Evolutionary conservation across 805 yeast genomes (phyloP), one percentile per base, ranked within the genome.

Genomic region (Wickerhamomyces chambardii): DNA sequence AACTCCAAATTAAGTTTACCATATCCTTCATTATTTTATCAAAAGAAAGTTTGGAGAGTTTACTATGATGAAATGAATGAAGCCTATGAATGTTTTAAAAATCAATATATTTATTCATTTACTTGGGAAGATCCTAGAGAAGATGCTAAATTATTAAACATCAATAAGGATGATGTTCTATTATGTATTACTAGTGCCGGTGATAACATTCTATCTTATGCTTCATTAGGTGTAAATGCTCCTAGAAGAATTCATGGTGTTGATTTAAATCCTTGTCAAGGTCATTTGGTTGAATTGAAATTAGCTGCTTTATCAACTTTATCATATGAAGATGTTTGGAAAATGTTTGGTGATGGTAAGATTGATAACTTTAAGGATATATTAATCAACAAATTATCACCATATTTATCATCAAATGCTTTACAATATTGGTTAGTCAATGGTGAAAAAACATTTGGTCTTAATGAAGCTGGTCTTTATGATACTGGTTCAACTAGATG

Each of bases 81-180:
- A 7, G 70, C 70, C 45, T 79, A 79, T 52, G 71, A 69, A 33
- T 87, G 82, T 55, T 84, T 84, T 63, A 75, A 72, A 39, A 70
- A 81, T 50, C 87, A 84, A 59, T 84, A 82, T 55, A 84, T 84
- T 40, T 84, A 84, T 52, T 89, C 94, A 5, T 84, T 84, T 58
- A 84, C 94, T 6, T 84, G 95, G 95, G 95, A 84, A 58, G 95
- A 84, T 52, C 94, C 94, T 22, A 68, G 81, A 37, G 92, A 82
- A 59, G 95, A 84, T 60, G 72, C 74, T 40, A 67, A 67, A 33
- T 78, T 84, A 37, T 64, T 84, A 45, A 69, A 76, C 30, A 63
- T 84, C 47, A 62, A 66, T 24, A 58, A 75, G 12, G 66, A 70
- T 22, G 95, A 84, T 50, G 79, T 85, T 1, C 84, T 84, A 4